Evolutionary conservation across 805 yeast species (phyloP).

Genomic region (Ogataea polymorpha): DNA sequence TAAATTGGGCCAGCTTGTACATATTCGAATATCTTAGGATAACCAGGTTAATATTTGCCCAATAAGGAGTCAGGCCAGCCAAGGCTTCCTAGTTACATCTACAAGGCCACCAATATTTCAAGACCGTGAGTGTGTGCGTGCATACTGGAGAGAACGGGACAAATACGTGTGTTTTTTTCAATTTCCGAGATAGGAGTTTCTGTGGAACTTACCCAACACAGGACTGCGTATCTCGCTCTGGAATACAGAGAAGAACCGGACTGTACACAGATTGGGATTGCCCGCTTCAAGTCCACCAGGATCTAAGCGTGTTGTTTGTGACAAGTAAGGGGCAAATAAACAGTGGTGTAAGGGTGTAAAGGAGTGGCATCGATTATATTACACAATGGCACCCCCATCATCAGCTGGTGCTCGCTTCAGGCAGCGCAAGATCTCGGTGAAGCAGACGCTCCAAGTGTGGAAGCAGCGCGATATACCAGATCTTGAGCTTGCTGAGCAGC

Average conservation of each 20-base stretch:
- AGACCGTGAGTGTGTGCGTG: slow-evolving; percentile 10
- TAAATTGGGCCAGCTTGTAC: slow-evolving; percentile 12
- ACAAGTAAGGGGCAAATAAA: slow-evolving; percentile 7
- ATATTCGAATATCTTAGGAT: slow-evolving; percentile 8
- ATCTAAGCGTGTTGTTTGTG: slow-evolving; percentile 5
- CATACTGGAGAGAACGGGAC: slow-evolving; percentile 8
- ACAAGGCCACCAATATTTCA: slow-evolving; percentile 4
- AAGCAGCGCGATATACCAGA: slow-evolving; percentile 79
- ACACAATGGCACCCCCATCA: slow-evolving; percentile 21
- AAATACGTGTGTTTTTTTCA: slow-evolving; percentile 1
- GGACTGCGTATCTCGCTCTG: slow-evolving; percentile 3
- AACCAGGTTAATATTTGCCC: slow-evolving; percentile 5
- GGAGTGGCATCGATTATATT: neutral
- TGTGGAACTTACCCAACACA: neutral
- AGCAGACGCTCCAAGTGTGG: slow-evolving; percentile 76
- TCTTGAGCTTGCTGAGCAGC: slow-evolving; percentile 71
- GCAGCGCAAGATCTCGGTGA: slow-evolving; percentile 91
- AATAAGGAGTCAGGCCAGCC: slow-evolving; percentile 9
- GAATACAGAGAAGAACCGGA: neutral
- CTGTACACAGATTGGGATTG: slow-evolving; percentile 2
- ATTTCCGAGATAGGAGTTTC: slow-evolving; percentile 4
- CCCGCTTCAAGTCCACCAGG: neutral
- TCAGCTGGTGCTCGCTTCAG: slow-evolving; percentile 73
- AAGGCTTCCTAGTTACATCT: slow-evolving; percentile 6
- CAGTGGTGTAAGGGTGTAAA: slow-evolving; percentile 9